These are phyloP conservation scores for Botrytis pseudocinerea DNA, from an alignment of 2,329 filamentous ascomycete species.

Conservation along the genomic window DNA sequence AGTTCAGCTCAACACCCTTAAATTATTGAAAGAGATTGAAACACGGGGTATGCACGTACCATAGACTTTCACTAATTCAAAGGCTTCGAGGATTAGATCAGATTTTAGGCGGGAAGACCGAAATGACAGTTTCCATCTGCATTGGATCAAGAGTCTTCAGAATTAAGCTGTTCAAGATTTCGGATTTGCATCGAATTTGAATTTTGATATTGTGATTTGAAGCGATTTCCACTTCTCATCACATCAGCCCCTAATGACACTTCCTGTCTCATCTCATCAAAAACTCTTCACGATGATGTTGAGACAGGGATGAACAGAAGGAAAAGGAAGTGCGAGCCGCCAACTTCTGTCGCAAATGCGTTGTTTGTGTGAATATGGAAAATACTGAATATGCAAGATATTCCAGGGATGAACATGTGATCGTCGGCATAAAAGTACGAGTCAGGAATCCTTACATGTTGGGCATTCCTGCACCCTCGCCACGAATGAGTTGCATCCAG, in stretches of 20 bases:
- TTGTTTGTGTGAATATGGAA: background rate
- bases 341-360: background rate
- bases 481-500: constrained; percentile 14
- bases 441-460: constrained; percentile 19
- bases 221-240: background rate
- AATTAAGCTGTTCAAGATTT: constrained; percentile 2
- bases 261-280: constrained; percentile 6
- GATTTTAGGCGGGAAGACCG: background rate
- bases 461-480: constrained; percentile 13
- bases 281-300: background rate
- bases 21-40: constrained; percentile 13
- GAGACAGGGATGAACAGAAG: background rate
- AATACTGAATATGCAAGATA: background rate
- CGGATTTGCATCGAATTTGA: background rate
- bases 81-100: background rate
- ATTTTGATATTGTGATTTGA: background rate
- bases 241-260: background rate
- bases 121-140: background rate
- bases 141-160: background rate
- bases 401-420: constrained; percentile 14
- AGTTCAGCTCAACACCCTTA: constrained; percentile 17
- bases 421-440: constrained; percentile 12
- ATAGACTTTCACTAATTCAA: background rate
- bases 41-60: constrained; percentile 22
- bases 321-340: background rate